A percentile compares a stretch with the other conserved stretches of the same genome.
Conservation (phyloP, 2,329 filamentous ascomycete genomes). For the Cercospora nicotianae region DNA sequence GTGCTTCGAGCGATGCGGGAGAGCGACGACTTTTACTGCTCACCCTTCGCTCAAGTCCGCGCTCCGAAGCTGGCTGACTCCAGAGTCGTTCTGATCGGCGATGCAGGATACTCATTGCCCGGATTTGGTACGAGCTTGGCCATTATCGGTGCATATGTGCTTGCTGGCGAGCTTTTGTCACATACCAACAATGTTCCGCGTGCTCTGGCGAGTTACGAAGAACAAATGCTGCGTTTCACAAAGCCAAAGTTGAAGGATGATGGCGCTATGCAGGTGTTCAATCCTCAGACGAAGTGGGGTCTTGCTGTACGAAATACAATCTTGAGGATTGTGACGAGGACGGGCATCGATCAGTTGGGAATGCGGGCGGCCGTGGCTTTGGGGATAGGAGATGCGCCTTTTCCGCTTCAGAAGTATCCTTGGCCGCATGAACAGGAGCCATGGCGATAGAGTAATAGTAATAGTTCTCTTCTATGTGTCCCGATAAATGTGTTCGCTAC, state of each 20-base stretch:
- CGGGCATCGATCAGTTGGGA: background rate
- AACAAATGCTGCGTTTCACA: background rate
- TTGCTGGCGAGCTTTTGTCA: background rate
- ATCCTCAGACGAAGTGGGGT: background rate
- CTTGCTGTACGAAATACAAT: background rate
- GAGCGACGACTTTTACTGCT: background rate
- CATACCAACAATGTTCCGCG: background rate
- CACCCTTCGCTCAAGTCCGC: background rate
- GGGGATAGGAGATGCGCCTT: background rate
- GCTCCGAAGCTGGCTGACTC: background rate
- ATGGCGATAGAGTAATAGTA: background rate
- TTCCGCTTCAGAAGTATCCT: background rate
- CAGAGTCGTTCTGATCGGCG: background rate
- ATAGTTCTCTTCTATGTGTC: background rate
- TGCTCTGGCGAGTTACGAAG: background rate
- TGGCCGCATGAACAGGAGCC: background rate
- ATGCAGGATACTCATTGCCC: background rate
- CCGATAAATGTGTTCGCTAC: background rate
- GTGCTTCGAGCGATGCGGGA: background rate
- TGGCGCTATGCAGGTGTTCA: background rate
- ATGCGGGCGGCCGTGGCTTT: background rate
- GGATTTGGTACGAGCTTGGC: background rate
- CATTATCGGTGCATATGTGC: background rate
- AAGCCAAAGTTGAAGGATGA: background rate
- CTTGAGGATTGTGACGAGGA: background rate